Evolutionary conservation across 371 early-diverging fungal genomes (phyloP).

Genomic region (Sporodiniella umbellata): DNA sequence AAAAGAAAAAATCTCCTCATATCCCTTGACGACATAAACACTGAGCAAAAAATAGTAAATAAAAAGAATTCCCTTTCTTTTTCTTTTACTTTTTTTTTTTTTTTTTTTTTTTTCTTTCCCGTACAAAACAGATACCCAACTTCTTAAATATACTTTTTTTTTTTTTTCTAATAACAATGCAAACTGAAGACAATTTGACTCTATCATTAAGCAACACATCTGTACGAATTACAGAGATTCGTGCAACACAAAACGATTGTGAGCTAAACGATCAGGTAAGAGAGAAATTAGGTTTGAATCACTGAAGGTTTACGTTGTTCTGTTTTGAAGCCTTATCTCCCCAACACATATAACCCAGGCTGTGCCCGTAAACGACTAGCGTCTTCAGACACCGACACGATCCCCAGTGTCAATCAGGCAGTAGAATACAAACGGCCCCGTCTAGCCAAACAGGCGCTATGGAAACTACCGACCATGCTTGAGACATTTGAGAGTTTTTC

Average conservation of each 20-base stretch:
- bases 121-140: too few species aligned
- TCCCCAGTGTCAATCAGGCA: not conserved
- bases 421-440: not conserved
- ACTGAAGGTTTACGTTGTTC: too few species aligned
- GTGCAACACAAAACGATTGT: not conserved
- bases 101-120: too few species aligned
- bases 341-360: not conserved
- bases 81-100: too few species aligned
- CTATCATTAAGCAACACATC: too few species aligned
- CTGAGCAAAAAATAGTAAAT: too few species aligned
- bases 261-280: not conserved
- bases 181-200: too few species aligned
- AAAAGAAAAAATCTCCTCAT: too few species aligned
- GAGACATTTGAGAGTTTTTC: constrained; percentile 34
- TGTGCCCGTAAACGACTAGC: not conserved
- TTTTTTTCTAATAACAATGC: too few species aligned
- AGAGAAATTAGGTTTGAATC: not conserved
- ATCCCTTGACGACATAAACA: too few species aligned
- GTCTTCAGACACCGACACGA: not conserved
- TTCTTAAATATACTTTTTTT: too few species aligned
- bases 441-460: constrained; percentile 3
- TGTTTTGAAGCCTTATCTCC: not conserved
- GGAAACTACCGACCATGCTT: constrained; percentile 29
- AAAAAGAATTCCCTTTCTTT: too few species aligned
- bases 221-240: not conserved